Evolutionary conservation across 192 early-diverging fungal genomes (phyloP), one percentile per base, ranked within the genome.

Genomic region (Allomyces macrogynus): DNA sequence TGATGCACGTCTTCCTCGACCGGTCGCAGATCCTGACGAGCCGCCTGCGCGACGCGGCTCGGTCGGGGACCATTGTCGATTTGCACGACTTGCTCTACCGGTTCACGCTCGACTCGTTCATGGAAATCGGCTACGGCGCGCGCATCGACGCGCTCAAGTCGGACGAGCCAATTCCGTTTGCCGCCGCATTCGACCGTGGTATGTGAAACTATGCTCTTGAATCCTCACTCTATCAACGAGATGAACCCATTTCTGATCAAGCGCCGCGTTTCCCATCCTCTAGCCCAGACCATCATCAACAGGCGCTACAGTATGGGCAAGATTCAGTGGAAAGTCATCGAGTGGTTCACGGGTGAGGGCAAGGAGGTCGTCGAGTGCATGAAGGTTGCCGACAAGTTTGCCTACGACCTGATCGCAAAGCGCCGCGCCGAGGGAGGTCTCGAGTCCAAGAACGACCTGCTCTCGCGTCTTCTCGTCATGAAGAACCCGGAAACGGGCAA

Each of bases 381-480:
- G 42, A 63, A 65, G 7, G 62, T 69, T 18, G 25, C 74, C 5
- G 67, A 74, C 54, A 60, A 66, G 14, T 77, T 68, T 64, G 68
- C 71, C 3, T 70, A 69, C 27, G 42, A 68, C 20, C 66, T 73
- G 3, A 77, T 77, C 23, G 24, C 67, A n/a, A 43, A 71, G 18
- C 49, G 74, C 32, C 64, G 70, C 18, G 62, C 57, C 11, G 66
- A 69, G 23, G 63, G 68, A 0, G 25, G 65, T 16, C 63, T 66
- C 5, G 69, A 64, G 66, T 16, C 61, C 62, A 65, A 67, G 65
- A 0, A 24, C 43, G 69, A 70, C 26, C 75, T 78, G 69, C 43
- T 81, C 20, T 60, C 79, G 71, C 62, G 72, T 16, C 61, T 80
- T 61, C 80, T 81, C 64, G 71, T 83, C 70, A 63, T 70, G 49